A percentile compares a stretch with the other conserved stretches of the same genome.
These are phyloP conservation scores for Sphenostylis stenocarpa DNA, from an alignment of 306 rosid genomes.

Conservation along the genomic window DNA sequence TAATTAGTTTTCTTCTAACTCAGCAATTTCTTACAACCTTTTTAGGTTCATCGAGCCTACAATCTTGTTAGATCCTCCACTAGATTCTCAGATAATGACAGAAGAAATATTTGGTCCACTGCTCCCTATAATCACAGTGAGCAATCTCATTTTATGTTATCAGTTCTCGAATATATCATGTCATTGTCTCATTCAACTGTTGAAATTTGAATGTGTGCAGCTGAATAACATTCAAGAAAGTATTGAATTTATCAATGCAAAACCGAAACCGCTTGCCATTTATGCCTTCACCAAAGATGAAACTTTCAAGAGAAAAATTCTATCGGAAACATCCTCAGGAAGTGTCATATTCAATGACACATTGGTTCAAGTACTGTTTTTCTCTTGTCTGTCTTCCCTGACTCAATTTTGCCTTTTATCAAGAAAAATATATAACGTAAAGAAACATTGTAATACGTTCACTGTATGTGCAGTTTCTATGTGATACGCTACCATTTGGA, in stretches of 20 bases:
- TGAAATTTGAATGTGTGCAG: slow-evolving; percentile 41
- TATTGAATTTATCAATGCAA: slow-evolving; percentile 67
- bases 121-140: slow-evolving; percentile 91
- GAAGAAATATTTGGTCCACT: slow-evolving; percentile 95
- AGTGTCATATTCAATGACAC: slow-evolving; percentile 77
- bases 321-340: slow-evolving; percentile 87
- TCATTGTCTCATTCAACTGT: slow-evolving; percentile 3
- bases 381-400: not conserved
- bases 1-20: not conserved
- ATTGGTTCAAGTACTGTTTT: slow-evolving; percentile 66
- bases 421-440: not conserved
- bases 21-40: slow-evolving; percentile 13
- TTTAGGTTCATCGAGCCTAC: slow-evolving; percentile 88
- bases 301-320: slow-evolving; percentile 54
- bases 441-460: not conserved
- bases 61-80: slow-evolving; percentile 84
- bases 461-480: slow-evolving; percentile 44
- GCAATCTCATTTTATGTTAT: slow-evolving; percentile 18
- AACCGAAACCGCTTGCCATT: slow-evolving; percentile 81
- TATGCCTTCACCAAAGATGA: slow-evolving; percentile 81
- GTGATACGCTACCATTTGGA: slow-evolving; percentile 48
- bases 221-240: slow-evolving; percentile 69
- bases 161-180: not conserved
- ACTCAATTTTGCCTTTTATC: not conserved
- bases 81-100: slow-evolving; percentile 62